phyloP scores from a whole-genome alignment of 176 grass and related monocot species.

The Oryza longistaminata region DNA sequence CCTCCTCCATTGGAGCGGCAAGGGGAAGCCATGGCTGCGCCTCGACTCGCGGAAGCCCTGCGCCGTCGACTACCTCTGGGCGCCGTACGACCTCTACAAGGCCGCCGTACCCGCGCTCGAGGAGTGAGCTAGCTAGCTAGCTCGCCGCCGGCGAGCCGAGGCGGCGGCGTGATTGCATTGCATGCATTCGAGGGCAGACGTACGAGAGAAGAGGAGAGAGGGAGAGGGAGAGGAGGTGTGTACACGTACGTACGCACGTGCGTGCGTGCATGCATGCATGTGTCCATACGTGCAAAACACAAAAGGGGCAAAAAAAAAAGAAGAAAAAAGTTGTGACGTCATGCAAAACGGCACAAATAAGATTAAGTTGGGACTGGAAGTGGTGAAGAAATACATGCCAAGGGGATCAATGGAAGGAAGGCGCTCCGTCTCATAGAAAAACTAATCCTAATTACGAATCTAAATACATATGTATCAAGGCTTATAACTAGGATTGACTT shows the following conservation, averaged over 20 bases:
- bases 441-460: too few relatives aligned
- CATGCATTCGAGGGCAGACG: neutral
- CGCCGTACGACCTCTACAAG: constrained; percentile 77
- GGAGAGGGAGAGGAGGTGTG: neutral
- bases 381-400: neutral
- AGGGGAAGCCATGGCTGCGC: constrained; percentile 74
- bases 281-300: too few relatives aligned
- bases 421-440: too few relatives aligned
- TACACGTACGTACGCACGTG: neutral
- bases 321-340: neutral
- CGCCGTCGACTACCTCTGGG: constrained; percentile 80
- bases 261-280: neutral
- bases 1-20: constrained; percentile 82
- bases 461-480: too few relatives aligned
- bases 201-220: neutral
- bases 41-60: constrained; percentile 68
- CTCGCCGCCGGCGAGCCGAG: neutral
- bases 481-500: too few relatives aligned
- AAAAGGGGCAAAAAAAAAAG: too few relatives aligned
- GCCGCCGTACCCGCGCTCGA: constrained; percentile 55
- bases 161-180: neutral
- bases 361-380: neutral
- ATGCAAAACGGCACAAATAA: neutral
- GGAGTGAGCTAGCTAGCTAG: constrained; percentile 40
- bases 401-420: neutral